Evolutionary conservation across 805 yeast genomes (phyloP).

Genomic region (Barnettozyma sucrosica): DNA sequence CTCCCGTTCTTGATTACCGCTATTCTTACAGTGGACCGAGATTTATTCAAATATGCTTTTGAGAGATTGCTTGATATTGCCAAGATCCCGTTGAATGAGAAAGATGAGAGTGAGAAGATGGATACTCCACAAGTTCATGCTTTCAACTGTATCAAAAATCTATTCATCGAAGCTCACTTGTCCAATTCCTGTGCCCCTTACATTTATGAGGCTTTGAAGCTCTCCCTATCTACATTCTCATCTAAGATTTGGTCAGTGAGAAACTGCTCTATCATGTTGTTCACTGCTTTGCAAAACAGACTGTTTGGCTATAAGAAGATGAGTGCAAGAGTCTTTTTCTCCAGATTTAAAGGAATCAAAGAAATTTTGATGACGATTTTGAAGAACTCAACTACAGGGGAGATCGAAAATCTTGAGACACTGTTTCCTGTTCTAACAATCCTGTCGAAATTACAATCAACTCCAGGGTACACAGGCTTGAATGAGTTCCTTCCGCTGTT

Average conservation of each 20-base stretch:
- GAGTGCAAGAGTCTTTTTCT: slow-evolving; percentile 66
- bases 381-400: slow-evolving; percentile 23
- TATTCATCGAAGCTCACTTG: slow-evolving; percentile 69
- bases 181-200: slow-evolving; percentile 44
- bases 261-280: slow-evolving; percentile 91
- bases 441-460: slow-evolving; percentile 59
- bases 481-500: slow-evolving; percentile 47
- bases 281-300: slow-evolving; percentile 75
- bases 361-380: slow-evolving; percentile 43
- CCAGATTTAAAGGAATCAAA: slow-evolving; percentile 50
- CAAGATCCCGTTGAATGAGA: slow-evolving; percentile 36
- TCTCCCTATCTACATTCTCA: slow-evolving; percentile 59
- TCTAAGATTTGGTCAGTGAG: slow-evolving; percentile 78
- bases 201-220: slow-evolving; percentile 50
- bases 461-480: slow-evolving; percentile 48
- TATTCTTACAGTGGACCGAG: slow-evolving; percentile 43
- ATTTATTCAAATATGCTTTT: slow-evolving; percentile 46
- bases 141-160: slow-evolving; percentile 71
- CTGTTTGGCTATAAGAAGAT: slow-evolving; percentile 59
- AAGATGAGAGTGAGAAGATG: slow-evolving; percentile 45
- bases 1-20: slow-evolving; percentile 77
- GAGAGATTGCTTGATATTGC: slow-evolving; percentile 51
- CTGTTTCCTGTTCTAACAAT: slow-evolving; percentile 74
- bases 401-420: slow-evolving; percentile 42
- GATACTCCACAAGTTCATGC: slow-evolving; percentile 94